Base-by-base conservation (phyloP, 352 stramenopile genomes). In the Phytophthora litchii region DNA sequence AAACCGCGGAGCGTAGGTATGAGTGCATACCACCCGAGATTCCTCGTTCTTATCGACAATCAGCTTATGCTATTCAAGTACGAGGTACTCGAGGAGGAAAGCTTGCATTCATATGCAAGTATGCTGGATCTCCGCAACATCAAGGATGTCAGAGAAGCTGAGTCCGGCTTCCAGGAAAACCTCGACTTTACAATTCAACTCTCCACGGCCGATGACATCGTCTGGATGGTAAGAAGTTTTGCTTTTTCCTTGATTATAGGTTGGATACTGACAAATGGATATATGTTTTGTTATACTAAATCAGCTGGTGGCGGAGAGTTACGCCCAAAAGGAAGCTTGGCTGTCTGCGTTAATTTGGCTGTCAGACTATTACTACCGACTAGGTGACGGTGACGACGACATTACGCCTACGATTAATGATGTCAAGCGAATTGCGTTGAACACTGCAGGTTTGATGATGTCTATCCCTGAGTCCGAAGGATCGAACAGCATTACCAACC, bases 61-160 rank as follows among this genome's bases (percentile, higher is more conserved):
- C 66, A 86, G 34, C 61, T 96, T 0, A 63, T 93, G 48, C 68
- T 94, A 5, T 94, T 94, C 70, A 96, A 96, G 63, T 94, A 96
- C 52, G 83, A 96, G 54, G 81, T 92, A 27, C 68, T 89, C 3
- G 77, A 88, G 23, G 80, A 85, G 41, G 81, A 89, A 54, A 89
- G 65, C 31, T 62, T 77, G 55, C 82, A 86, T 43, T 84, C 77
- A 40, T 89, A 80, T 58, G 76, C 83, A 4, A 89, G 74, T 11
- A 73, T 80, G 48, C 54, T 95, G 14, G 82, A 94, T 60, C 63
- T 95, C 29, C 77, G 84, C 1, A 75, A 73, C 19, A 83, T 94
- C 40, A 91, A 92, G 44, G 85, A 94, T 42, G 84, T 94, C 7
- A 72, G 84, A n/a, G 84, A 92, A 60, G 82, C 83, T 3, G 83